Evolutionary conservation across 2,329 filamentous ascomycete genomes (phyloP), one percentile per base, ranked within the genome.

Genomic region (Phaeosphaeriaceae sp.): DNA sequence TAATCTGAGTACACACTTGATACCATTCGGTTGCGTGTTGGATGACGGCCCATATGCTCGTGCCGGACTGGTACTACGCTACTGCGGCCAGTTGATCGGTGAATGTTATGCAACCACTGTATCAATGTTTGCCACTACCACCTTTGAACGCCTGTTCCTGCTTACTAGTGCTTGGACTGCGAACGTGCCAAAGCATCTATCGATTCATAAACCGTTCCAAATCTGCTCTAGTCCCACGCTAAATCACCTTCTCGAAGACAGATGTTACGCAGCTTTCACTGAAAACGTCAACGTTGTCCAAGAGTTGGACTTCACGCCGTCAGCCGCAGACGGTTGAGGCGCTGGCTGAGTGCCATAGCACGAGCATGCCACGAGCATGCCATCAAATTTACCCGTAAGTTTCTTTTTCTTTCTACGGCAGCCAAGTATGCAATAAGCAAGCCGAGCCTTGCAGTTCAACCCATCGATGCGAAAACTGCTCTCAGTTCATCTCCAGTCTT

Each of bases 291-390:
- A 20, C 6, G 40, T 48, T 33, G 53, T 53, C 32, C 52, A 61
- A 32, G 46, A 58, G 28, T 29, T 58, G 41, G 50, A 39, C 11
- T 58, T 42, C 28, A 41, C 38, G 17, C 52, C 48, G 6, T 42
- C 48, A 41, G 46, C 52, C 23, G 23, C 23, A 7, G 23, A n/a
- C 23, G 23, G 23, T 11, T 26, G 23, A 26, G 23, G 23, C 23
- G 23, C 23, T 8, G 23, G 3, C 23, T 11, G 11, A 26, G 23
- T 6, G 23, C 23, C 23, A 26, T 11, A 26, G 23, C 23, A 26
- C 23, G 23, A 26, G 23, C 23, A 26, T 26, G 23, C 23, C 23
- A 8, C 11, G 7, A 7, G 11, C 23, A 26, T 26, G 23, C 23
- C n/a, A n/a, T n/a, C n/a, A n/a, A n/a, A n/a, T n/a, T n/a, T n/a